Evolutionary conservation across 129 eudicot genomes (phyloP).

Genomic region (Flaveria ramosissima): DNA sequence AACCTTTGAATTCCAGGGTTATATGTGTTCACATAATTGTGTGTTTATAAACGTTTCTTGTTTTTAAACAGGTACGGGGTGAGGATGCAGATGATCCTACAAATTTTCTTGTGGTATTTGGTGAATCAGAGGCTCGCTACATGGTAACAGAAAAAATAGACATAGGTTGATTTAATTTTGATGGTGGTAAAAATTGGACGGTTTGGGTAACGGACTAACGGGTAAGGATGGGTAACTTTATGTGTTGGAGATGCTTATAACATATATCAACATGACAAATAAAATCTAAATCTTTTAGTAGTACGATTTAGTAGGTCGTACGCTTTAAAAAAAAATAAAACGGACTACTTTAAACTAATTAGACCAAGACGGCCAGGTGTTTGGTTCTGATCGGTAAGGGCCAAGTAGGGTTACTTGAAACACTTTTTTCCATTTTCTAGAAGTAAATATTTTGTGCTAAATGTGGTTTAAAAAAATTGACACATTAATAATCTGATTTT

Average conservation of each 20-base stretch:
- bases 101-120: slow-evolving; percentile 82
- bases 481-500: background rate
- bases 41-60: slow-evolving; percentile 5
- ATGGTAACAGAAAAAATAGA: slow-evolving; percentile 42
- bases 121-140: slow-evolving; percentile 74
- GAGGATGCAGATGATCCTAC: slow-evolving; percentile 87
- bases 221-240: background rate
- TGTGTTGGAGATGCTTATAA: background rate
- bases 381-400: background rate
- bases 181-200: background rate
- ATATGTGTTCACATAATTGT: background rate
- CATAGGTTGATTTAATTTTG: slow-evolving; percentile 1
- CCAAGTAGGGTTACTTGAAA: background rate
- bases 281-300: too few relatives aligned
- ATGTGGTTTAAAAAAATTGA: background rate
- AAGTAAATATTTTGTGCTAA: background rate
- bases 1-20: background rate
- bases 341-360: background rate
- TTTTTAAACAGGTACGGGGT: slow-evolving; percentile 72
- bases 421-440: background rate
- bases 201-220: background rate
- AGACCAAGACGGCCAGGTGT: background rate
- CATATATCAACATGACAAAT: too few relatives aligned
- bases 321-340: background rate
- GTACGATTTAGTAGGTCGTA: background rate